These are phyloP conservation scores for Lachancea waltii DNA, from an alignment of 805 yeast genomes.

Conservation along the genomic window DNA sequence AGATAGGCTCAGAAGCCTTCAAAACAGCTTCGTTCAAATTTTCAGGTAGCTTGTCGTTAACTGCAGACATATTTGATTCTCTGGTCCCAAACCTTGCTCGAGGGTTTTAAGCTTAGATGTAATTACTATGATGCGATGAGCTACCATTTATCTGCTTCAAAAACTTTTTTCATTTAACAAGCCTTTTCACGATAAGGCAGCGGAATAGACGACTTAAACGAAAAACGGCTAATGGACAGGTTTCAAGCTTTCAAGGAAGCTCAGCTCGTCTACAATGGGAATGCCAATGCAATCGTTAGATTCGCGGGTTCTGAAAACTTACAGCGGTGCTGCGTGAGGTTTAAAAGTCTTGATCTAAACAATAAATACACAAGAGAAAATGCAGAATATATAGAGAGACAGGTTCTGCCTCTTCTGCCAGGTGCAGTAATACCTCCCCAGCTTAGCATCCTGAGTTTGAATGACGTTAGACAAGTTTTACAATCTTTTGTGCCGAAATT, in stretches of 20 bases:
- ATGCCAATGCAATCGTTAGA: constrained; percentile 24
- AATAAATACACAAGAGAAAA: constrained; percentile 22
- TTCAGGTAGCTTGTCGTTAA: constrained; percentile 48
- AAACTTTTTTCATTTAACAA: background rate
- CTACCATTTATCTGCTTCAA: background rate
- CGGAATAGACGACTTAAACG: too few species aligned
- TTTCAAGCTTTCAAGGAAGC: too few species aligned
- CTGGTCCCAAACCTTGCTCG: too few species aligned
- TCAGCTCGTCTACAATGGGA: constrained; percentile 16
- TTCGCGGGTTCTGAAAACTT: constrained; percentile 13
- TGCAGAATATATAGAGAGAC: constrained; percentile 11
- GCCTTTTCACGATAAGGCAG: background rate
- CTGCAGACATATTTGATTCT: constrained; percentile 33
- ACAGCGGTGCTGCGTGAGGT: constrained; percentile 25
- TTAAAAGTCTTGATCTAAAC: constrained; percentile 12
- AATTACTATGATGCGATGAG: too few species aligned
- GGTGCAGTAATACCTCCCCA: constrained; percentile 2
- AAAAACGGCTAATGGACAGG: too few species aligned
- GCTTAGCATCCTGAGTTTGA: constrained; percentile 4
- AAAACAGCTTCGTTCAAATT: constrained; percentile 88
- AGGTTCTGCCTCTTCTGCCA: constrained; percentile 13
- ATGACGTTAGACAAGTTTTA: background rate
- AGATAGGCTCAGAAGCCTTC: constrained; percentile 78
- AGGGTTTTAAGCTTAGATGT: too few species aligned
- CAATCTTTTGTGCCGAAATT: constrained; percentile 1